Base-by-base conservation (phyloP, 768 basidiomycete species). In the Suillus fuscotomentosus region DNA sequence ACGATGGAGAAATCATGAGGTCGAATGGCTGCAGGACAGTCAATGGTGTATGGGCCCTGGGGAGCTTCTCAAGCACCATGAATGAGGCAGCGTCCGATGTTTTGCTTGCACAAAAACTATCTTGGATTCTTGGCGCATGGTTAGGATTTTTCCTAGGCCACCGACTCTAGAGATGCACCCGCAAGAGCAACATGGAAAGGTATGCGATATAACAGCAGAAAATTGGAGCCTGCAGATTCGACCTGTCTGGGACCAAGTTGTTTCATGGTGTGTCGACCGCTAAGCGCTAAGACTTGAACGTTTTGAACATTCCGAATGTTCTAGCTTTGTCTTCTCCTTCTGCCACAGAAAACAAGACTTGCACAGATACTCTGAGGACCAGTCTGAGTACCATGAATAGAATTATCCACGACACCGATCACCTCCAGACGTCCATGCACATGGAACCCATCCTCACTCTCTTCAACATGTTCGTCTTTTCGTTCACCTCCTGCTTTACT, bases 1-100 rank as follows among this genome's bases (percentile, higher is more conserved):
- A 91, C 87, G 71, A 95, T 95, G 31, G 80, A 3, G 7, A 85
- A 72, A 5, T 97, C 91, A 99, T 90, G 61, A 99, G 89, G 71
- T 99, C 96, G 73, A 95, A 97, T 1, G 99, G 80, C 0, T 96
- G 86, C 0, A 95, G 95, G 3, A 92, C 94, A 70, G 89, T 87
- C 75, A 97, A 94, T 0, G 96, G 97, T 0, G 94, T 95, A 70
- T 43, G 42, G 27, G 27, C 27, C 27, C 27, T 27, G 27, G 81
- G 75, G 13, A 98, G 83, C 73, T 97, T 96, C 65, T 96, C 94
- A 15, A 99, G 84, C 5, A 94, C 88, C 81, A 95, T 89, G 81
- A 97, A 94, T 1, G 90, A 91, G 0, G 96, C 95, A 50, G 57
- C 95, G 90, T 17, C 95, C 95, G 63, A 96, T 83, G 72, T 93